A percentile compares a stretch with the other conserved stretches of the same genome.
phyloP scores from a whole-genome alignment of 1,284 basidiomycete genomes.

The Tilletiaria anomala region DNA sequence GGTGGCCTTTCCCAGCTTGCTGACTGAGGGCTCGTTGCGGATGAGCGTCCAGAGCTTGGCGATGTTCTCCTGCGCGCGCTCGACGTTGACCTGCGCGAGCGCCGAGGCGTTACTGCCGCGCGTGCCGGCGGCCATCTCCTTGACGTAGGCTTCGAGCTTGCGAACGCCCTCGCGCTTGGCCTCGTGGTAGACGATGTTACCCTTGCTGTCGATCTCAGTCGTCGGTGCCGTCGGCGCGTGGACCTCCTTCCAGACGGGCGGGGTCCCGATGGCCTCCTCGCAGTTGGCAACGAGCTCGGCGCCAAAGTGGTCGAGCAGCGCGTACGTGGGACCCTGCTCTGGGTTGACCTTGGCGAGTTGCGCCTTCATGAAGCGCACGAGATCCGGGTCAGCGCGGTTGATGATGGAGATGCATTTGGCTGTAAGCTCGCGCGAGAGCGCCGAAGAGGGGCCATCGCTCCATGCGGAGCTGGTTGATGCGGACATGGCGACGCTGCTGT shows the following conservation, averaged over 20 bases:
- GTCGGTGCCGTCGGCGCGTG: slow-evolving; percentile 72
- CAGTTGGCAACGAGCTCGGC: slow-evolving; percentile 92
- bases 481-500: too few species aligned
- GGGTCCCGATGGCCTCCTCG: slow-evolving; percentile 63
- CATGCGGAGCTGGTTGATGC: too few species aligned
- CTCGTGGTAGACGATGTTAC: slow-evolving; percentile 87
- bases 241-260: slow-evolving; percentile 68
- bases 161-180: slow-evolving; percentile 87
- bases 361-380: slow-evolving; percentile 74
- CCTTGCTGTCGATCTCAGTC: slow-evolving; percentile 80
- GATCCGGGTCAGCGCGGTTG: slow-evolving; percentile 74
- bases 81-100: slow-evolving; percentile 45
- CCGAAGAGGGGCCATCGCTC: too few species aligned
- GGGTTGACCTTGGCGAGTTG: slow-evolving; percentile 73
- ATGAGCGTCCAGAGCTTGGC: slow-evolving; percentile 93
- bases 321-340: slow-evolving; percentile 66
- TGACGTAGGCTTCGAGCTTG: slow-evolving; percentile 92
- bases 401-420: slow-evolving; percentile 83
- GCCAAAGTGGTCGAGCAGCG: slow-evolving; percentile 87
- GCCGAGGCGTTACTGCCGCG: too few species aligned
- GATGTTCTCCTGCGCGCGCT: slow-evolving; percentile 92
- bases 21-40: slow-evolving; percentile 90
- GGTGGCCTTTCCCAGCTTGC: slow-evolving; percentile 87
- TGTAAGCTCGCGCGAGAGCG: slow-evolving; percentile 41
- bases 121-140: slow-evolving; percentile 94